Evolutionary conservation across 805 yeast species (phyloP).

Genomic region (Yarrowia keelungensis): DNA sequence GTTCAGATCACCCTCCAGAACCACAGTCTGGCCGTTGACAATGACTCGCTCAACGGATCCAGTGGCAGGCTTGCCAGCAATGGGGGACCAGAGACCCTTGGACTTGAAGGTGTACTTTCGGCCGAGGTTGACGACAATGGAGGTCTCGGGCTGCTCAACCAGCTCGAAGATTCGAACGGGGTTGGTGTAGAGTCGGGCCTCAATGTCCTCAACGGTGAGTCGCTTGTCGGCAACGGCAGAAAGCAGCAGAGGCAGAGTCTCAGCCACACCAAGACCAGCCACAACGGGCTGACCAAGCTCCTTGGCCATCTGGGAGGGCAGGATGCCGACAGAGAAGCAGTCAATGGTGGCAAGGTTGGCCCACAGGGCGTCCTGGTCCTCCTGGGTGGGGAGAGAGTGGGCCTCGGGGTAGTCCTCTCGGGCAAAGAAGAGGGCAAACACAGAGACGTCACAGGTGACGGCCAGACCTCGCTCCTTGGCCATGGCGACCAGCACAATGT

Average conservation of each 20-base stretch:
- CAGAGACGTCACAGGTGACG: slow-evolving; percentile 89
- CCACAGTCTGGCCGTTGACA: slow-evolving; percentile 76
- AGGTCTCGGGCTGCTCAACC: slow-evolving; percentile 73
- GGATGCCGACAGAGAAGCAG: slow-evolving; percentile 82
- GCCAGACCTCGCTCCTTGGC: slow-evolving; percentile 81
- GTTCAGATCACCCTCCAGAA: slow-evolving; percentile 80
- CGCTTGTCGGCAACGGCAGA: slow-evolving; percentile 78
- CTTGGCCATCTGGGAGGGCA: slow-evolving; percentile 76
- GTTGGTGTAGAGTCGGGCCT: slow-evolving; percentile 74
- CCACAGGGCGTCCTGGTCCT: slow-evolving; percentile 87
- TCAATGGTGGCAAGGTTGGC: slow-evolving; percentile 72
- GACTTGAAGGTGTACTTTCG: slow-evolving; percentile 58
- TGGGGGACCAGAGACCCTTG: slow-evolving; percentile 58
- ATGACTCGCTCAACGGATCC: slow-evolving; percentile 92
- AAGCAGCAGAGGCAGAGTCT: slow-evolving; percentile 80
- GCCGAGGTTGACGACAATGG: slow-evolving; percentile 84
- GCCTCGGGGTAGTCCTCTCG: slow-evolving; percentile 72
- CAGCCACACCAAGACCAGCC: slow-evolving; percentile 80
- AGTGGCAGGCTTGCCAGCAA: slow-evolving; percentile 59
- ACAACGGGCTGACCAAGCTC: slow-evolving; percentile 65
- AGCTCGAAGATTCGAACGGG: slow-evolving; percentile 84
- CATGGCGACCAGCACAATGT: slow-evolving; percentile 80
- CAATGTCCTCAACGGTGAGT: slow-evolving; percentile 75
- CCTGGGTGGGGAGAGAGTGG: slow-evolving; percentile 75
- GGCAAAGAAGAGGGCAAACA: slow-evolving; percentile 77